Base-by-base conservation (phyloP, 2,329 filamentous ascomycete species). In the Didymella lethalis region DNA sequence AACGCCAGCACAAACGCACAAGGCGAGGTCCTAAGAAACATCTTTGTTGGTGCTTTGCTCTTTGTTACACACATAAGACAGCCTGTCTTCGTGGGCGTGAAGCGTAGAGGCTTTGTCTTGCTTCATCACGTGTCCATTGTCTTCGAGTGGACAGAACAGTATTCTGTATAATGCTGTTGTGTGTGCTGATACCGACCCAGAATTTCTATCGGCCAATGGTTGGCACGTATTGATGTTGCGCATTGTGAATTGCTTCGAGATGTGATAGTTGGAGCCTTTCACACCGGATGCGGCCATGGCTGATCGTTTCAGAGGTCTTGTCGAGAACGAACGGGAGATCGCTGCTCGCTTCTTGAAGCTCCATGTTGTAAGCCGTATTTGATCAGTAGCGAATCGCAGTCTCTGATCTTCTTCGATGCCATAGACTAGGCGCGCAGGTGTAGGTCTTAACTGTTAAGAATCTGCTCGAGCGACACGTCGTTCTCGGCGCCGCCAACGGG, bases 401-500 rank as follows among this genome's bases (percentile, higher is more conserved):
- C 18, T 31, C n/a, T n/a, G 14, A 32, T 36, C n/a, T 18, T 46
- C 23, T 12, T 34, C 16, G 20, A 48, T 8, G 26, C 26, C 14
- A 14, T 36, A 11, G n/a, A 32, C 14, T 18, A 14, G 47, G 18
- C 32, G 47, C 40, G 16, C 31, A 32, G 48, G 38, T 23, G 16
- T 16, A 23, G 28, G 45, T 59, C 34, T 72, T 61, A 75, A 55
- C 64, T 57, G 16, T 61, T 86, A 77, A 72, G 76, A 45, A 90
- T 86, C 29, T 85, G 80, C 61, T 90, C 87, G 23, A 91, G 78
- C 3, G 77, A 78, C 45, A 81, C 76, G 29, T 80, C 81, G 50
- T 77, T 77, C 34, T 77, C 74, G 12, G 65, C 67, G 7, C 77
- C 81, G 25, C 88, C 90, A 75, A 90, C 81, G 50, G 88, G 85